These are phyloP conservation scores for Sarcodon sp. DNA, from an alignment of 768 basidiomycete genomes.

Conservation along the genomic window DNA sequence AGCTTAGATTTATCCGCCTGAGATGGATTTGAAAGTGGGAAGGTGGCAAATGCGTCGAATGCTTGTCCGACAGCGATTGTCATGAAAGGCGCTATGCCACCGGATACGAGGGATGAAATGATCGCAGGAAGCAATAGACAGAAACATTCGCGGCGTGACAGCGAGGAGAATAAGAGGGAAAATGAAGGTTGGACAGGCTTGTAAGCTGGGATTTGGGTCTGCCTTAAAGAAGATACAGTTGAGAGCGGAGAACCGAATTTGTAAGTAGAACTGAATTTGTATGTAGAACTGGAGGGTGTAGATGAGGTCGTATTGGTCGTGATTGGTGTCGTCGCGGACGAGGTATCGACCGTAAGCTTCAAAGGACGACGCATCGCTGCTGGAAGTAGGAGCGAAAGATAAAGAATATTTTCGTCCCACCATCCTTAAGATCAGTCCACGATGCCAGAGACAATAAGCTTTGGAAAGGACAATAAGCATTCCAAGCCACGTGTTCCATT, in stretches of 20 bases:
- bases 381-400: slow-evolving; percentile 1
- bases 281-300: slow-evolving; percentile 6
- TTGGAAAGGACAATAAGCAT: too few species aligned
- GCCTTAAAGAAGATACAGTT: slow-evolving; percentile 12
- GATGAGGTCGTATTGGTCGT: slow-evolving; percentile 3
- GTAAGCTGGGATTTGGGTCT: slow-evolving; percentile 12
- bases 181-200: slow-evolving; percentile 35
- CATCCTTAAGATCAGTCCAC: too few species aligned
- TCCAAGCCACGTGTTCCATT: too few species aligned
- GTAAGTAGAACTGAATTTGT: slow-evolving; percentile 7
- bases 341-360: slow-evolving; percentile 10
- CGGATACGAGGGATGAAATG: slow-evolving; percentile 45
- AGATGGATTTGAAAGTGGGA: slow-evolving; percentile 30
- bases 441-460: too few species aligned
- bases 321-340: slow-evolving; percentile 1
- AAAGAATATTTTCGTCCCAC: background rate
- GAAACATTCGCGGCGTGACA: slow-evolving; percentile 41
- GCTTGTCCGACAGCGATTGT: slow-evolving; percentile 67
- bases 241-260: slow-evolving; percentile 5
- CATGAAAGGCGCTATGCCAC: slow-evolving; percentile 78
- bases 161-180: slow-evolving; percentile 53
- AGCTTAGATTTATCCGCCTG: slow-evolving; percentile 35
- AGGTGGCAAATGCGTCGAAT: slow-evolving; percentile 59
- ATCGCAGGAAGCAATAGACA: slow-evolving; percentile 53
- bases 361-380: slow-evolving; percentile 10